Conservation (phyloP, 129 eudicot genomes). For the Calendula officinalis region DNA sequence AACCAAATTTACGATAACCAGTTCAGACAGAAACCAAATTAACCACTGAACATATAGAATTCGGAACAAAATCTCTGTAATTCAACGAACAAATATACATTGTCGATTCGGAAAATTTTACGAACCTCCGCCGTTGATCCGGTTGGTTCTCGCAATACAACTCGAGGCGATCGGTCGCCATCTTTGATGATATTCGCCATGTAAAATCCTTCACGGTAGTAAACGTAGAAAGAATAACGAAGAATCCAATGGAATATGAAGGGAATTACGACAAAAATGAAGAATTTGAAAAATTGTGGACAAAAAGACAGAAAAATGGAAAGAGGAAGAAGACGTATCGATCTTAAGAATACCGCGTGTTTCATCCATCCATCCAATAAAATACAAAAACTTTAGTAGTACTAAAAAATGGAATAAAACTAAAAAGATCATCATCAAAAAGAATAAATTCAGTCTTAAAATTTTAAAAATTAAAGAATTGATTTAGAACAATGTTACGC, state of each 20-base stretch:
- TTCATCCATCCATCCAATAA: conserved; percentile 18
- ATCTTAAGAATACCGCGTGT: conserved; percentile 11
- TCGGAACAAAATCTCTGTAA: neutral
- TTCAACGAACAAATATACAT: neutral
- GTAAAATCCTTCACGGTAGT: neutral
- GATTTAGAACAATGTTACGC: neutral
- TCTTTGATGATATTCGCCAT: conserved; percentile 48
- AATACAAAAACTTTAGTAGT: neutral
- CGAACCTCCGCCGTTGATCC: conserved; percentile 81
- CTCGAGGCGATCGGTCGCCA: conserved; percentile 45
- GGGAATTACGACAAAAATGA: conserved; percentile 1
- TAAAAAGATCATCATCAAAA: conserved; percentile 1
- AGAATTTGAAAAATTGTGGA: conserved; percentile 14
- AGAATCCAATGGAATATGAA: conserved; percentile 5
- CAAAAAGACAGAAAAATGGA: conserved; percentile 6
- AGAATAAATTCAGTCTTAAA: neutral
- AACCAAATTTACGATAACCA: neutral
- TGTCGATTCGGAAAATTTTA: neutral
- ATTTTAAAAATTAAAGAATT: neutral
- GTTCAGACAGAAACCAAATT: neutral
- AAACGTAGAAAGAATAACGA: conserved; percentile 4
- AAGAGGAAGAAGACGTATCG: conserved; percentile 1
- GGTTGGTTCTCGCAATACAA: conserved; percentile 57
- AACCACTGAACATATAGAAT: neutral
- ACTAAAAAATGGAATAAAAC: conserved; percentile 16